These are phyloP conservation scores for Simmondsia chinensis DNA, from an alignment of 148 eudicot species.

Conservation along the genomic window DNA sequence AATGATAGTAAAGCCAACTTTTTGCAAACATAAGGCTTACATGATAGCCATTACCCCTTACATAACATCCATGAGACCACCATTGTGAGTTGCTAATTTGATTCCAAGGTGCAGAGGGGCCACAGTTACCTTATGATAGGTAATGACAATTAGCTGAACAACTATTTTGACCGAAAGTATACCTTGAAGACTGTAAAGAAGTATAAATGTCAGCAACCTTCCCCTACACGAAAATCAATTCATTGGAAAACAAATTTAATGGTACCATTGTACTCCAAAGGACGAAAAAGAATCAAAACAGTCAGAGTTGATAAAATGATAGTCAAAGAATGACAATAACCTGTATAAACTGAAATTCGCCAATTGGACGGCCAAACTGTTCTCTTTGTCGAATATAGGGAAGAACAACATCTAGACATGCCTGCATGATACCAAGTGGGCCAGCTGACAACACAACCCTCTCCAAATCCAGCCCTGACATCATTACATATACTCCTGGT, in stretches of 20 bases:
- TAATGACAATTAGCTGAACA: not conserved
- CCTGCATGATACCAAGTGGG: slow-evolving; percentile 95
- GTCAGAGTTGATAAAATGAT: not conserved
- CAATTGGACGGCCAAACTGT: slow-evolving; percentile 97
- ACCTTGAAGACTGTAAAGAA: slow-evolving; percentile 91
- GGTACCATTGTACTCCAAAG: no score
- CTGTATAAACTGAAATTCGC: slow-evolving; percentile 96
- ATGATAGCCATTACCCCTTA: no score
- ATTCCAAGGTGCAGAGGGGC: no score
- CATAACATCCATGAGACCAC: no score
- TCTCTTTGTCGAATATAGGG: slow-evolving; percentile 87
- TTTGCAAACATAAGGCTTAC: no score
- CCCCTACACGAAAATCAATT: slow-evolving; percentile 55
- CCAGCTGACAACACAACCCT: slow-evolving; percentile 89
- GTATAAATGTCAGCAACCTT: slow-evolving; percentile 99
- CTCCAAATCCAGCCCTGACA: slow-evolving; percentile 98
- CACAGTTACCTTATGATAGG: not conserved
- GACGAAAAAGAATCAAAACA: not conserved
- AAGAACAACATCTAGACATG: slow-evolving; percentile 89
- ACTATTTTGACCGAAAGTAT: not conserved
- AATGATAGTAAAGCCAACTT: no score
- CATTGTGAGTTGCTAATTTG: no score
- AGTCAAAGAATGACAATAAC: slow-evolving; percentile 16
- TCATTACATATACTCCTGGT: slow-evolving; percentile 97
- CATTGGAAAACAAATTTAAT: no score